Conservation (phyloP, 768 basidiomycete species). For the Ramaria sp. region DNA sequence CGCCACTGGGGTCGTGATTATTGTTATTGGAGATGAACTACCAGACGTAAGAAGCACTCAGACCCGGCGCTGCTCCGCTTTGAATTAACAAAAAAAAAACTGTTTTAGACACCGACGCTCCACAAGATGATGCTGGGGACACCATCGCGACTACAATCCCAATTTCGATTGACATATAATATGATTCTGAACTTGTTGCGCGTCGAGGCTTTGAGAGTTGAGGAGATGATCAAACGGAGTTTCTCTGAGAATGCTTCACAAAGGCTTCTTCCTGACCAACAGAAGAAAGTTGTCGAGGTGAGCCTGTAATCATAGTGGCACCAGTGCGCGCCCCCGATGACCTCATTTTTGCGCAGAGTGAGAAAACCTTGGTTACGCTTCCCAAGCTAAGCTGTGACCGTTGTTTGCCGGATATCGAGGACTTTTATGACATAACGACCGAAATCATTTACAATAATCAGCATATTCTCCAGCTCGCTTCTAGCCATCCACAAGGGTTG, state of each 20-base stretch:
- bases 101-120: slow-evolving; percentile 28
- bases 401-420: slow-evolving; percentile 63
- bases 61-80: background rate
- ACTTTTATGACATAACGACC: slow-evolving; percentile 61
- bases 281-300: slow-evolving; percentile 78
- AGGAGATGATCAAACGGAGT: slow-evolving; percentile 99
- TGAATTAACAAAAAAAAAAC: background rate
- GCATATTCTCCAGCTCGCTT: slow-evolving; percentile 47
- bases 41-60: slow-evolving; percentile 55
- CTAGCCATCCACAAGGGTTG: slow-evolving; percentile 46
- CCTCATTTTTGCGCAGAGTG: slow-evolving; percentile 38
- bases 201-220: slow-evolving; percentile 90
- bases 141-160: slow-evolving; percentile 86
- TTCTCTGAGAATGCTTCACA: slow-evolving; percentile 98
- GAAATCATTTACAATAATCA: slow-evolving; percentile 55
- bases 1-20: slow-evolving; percentile 89
- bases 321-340: background rate
- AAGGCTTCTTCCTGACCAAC: slow-evolving; percentile 83
- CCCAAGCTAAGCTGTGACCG: slow-evolving; percentile 55
- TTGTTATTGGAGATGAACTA: slow-evolving; percentile 70
- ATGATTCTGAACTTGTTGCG: slow-evolving; percentile 97
- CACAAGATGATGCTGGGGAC: slow-evolving; percentile 89
- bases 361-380: slow-evolving; percentile 51
- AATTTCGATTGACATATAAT: slow-evolving; percentile 96
- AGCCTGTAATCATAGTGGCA: slow-evolving; percentile 14